Percentiles rank a stretch among this genome's conserved stretches.
These are phyloP conservation scores for Epichloe gansuensis DNA, from an alignment of 2,329 filamentous ascomycete genomes.

Conservation along the genomic window DNA sequence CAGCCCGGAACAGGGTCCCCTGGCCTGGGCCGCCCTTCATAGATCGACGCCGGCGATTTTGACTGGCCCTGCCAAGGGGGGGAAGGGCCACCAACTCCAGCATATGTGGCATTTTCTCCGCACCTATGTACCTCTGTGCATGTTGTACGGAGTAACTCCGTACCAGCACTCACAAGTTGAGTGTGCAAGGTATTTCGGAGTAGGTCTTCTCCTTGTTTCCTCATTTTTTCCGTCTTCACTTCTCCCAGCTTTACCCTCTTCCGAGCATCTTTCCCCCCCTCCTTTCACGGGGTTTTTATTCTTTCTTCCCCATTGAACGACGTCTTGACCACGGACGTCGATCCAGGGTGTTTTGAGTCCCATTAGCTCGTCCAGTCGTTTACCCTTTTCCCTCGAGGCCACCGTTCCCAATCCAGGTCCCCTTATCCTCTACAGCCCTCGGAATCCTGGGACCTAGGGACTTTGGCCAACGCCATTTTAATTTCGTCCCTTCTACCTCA, in stretches of 20 bases:
- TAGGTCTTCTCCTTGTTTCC: slow-evolving; percentile 6
- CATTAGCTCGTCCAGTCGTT: slow-evolving; percentile 25
- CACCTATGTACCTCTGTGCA: too few species aligned
- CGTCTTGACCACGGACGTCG: slow-evolving; percentile 10
- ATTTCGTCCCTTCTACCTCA: slow-evolving; percentile 3
- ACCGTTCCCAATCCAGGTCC: slow-evolving; percentile 3
- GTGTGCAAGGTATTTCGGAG: background rate
- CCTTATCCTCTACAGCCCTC: background rate
- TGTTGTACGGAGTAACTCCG: too few species aligned
- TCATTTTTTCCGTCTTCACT: slow-evolving; percentile 9
- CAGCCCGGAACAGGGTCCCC: background rate
- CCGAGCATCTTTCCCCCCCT: slow-evolving; percentile 7
- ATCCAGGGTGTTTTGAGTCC: slow-evolving; percentile 16
- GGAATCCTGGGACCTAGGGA: background rate
- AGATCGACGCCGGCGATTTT: too few species aligned
- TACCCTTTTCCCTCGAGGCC: slow-evolving; percentile 6
- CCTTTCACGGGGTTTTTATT: slow-evolving; percentile 7
- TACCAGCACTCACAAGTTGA: too few species aligned
- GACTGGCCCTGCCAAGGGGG: background rate
- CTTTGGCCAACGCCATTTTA: background rate
- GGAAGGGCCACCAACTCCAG: background rate
- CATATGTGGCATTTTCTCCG: background rate
- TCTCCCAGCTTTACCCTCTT: slow-evolving; percentile 10
- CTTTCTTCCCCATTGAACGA: slow-evolving; percentile 15
- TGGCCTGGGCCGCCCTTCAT: background rate